Evolutionary conservation across 1,284 basidiomycete genomes (phyloP).

Genomic region (Moesziomyces parantarcticus): DNA sequence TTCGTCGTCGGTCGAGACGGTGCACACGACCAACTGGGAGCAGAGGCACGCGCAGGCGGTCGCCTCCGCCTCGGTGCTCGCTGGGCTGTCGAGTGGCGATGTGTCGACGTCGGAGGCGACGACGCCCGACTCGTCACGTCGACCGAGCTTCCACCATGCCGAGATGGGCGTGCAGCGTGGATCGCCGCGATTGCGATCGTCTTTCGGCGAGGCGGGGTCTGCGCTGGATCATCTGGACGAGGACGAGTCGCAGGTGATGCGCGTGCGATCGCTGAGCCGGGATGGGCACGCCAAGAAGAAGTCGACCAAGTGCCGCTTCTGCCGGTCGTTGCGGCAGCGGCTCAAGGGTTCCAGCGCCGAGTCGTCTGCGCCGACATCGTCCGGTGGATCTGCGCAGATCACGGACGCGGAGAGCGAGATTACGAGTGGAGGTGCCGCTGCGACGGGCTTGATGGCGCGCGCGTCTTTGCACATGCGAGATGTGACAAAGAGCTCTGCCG

Average conservation of each 20-base stretch:
- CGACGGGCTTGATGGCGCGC: not conserved
- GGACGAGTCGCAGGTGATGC: slow-evolving; percentile 18
- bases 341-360: slow-evolving; percentile 16
- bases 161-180: slow-evolving; percentile 8
- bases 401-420: slow-evolving; percentile 37
- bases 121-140: slow-evolving; percentile 44
- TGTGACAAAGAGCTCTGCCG: slow-evolving; percentile 12
- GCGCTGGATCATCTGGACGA: slow-evolving; percentile 25
- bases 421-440: too few relatives aligned
- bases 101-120: slow-evolving; percentile 37
- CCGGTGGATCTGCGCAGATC: slow-evolving; percentile 35
- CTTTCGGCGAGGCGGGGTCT: slow-evolving; percentile 15
- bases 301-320: slow-evolving; percentile 45
- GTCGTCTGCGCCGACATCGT: slow-evolving; percentile 30
- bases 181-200: slow-evolving; percentile 15
- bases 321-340: slow-evolving; percentile 42
- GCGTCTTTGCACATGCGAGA: slow-evolving; percentile 1
- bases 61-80: slow-evolving; percentile 4
- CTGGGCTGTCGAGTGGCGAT: slow-evolving; percentile 29
- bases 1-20: slow-evolving; percentile 44
- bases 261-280: slow-evolving; percentile 35
- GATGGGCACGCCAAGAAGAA: slow-evolving; percentile 48
- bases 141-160: slow-evolving; percentile 36
- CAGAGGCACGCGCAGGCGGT: slow-evolving; percentile 10
- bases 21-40: slow-evolving; percentile 30